A percentile compares a stretch with the other conserved stretches of the same genome.
Evolutionary conservation across 2,329 filamentous ascomycete species (phyloP).

Genomic region (Colletotrichum tofieldiae): DNA sequence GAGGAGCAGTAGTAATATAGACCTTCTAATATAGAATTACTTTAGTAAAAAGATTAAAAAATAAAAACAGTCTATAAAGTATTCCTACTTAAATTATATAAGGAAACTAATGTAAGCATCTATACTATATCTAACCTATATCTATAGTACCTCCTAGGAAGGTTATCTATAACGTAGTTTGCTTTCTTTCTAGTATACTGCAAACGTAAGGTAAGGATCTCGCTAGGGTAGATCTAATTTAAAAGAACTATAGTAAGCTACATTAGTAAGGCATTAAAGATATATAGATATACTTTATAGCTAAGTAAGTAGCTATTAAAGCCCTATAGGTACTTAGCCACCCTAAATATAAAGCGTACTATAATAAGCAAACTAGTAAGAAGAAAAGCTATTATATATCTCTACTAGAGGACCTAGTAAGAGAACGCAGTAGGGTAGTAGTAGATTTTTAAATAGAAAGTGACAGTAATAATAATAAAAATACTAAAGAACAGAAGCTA

Average conservation of each 20-base stretch:
- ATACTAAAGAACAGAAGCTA: slow-evolving; percentile 71
- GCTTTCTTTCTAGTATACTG: background rate
- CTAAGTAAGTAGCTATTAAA: slow-evolving; percentile 51
- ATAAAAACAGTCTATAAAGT: no score
- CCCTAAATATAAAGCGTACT: slow-evolving; percentile 58
- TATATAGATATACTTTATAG: slow-evolving; percentile 54
- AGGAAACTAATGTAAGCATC: no score
- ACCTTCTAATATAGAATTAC: no score
- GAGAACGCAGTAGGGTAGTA: slow-evolving; percentile 43
- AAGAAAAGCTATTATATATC: slow-evolving; percentile 47
- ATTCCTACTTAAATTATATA: no score
- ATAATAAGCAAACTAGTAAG: slow-evolving; percentile 55
- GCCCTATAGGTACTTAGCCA: slow-evolving; percentile 59
- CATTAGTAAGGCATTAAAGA: slow-evolving; percentile 58
- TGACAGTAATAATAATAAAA: slow-evolving; percentile 63
- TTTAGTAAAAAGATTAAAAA: no score
- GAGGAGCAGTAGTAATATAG: no score
- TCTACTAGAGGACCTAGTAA: slow-evolving; percentile 50
- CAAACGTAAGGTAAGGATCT: background rate
- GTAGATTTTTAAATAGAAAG: slow-evolving; percentile 59
- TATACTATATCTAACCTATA: no score
- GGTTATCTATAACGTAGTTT: background rate
- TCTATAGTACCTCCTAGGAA: background rate
- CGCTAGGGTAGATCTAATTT: slow-evolving; percentile 30
- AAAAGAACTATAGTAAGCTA: slow-evolving; percentile 43